A percentile compares a stretch with the other conserved stretches of the same genome.
Evolutionary conservation across 2,329 filamentous ascomycete genomes (phyloP).

Genomic region (Calycina herbarum): DNA sequence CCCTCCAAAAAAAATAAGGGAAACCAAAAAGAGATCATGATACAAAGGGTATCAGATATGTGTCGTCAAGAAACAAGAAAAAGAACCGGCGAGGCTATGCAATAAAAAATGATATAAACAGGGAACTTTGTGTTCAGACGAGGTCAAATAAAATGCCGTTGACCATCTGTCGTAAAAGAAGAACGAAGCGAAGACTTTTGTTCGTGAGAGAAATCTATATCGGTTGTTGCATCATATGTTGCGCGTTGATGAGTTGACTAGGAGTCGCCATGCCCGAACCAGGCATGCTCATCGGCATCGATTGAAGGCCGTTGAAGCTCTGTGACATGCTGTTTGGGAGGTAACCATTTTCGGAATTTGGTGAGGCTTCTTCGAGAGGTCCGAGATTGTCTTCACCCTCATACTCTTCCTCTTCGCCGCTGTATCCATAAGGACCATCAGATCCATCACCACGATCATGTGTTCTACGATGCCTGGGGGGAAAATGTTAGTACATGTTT

Average conservation of each 20-base stretch:
- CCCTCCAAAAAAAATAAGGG: slow-evolving; percentile 14
- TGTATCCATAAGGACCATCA: slow-evolving; percentile 60
- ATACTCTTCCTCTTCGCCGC: slow-evolving; percentile 75
- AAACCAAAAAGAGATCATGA: slow-evolving; percentile 19
- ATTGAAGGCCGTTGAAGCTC: slow-evolving; percentile 27
- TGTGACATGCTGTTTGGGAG: slow-evolving; percentile 40
- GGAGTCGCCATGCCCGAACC: slow-evolving; percentile 39
- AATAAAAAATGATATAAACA: slow-evolving; percentile 31
- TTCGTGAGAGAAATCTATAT: slow-evolving; percentile 27
- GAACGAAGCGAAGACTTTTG: slow-evolving; percentile 17
- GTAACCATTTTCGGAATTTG: slow-evolving; percentile 68
- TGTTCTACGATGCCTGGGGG: slow-evolving; percentile 65
- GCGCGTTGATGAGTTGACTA: slow-evolving; percentile 39
- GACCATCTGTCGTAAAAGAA: slow-evolving; percentile 16
- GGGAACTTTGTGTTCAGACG: slow-evolving; percentile 16
- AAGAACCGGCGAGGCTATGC: slow-evolving; percentile 34
- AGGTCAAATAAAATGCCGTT: slow-evolving; percentile 7
- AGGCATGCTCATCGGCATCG: slow-evolving; percentile 32
- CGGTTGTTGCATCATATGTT: slow-evolving; percentile 40
- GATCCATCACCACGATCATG: slow-evolving; percentile 77
- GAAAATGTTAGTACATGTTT: slow-evolving; percentile 29
- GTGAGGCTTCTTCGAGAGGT: slow-evolving; percentile 76
- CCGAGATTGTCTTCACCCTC: slow-evolving; percentile 82
- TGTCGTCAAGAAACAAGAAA: slow-evolving; percentile 13
- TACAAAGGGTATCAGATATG: slow-evolving; percentile 14